Conservation (phyloP, 805 yeast genomes). For the Kazachstania psychrophila region DNA sequence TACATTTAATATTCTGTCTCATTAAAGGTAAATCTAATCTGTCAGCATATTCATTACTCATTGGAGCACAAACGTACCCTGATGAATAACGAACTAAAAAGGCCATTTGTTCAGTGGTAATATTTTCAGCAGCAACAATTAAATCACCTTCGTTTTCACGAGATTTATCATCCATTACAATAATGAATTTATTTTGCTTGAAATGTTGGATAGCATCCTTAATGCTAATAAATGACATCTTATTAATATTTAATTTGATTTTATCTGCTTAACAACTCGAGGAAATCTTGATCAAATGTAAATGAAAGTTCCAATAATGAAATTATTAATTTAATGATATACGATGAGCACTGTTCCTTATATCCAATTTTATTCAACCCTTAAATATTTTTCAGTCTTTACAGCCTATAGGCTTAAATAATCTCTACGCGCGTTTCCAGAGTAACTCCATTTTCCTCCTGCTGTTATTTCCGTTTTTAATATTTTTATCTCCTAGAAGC, state of each 20-base stretch:
- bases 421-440: too few species aligned
- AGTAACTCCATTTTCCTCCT: too few species aligned
- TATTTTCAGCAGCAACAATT: conserved; percentile 79
- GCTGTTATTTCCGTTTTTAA: too few species aligned
- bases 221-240: conserved; percentile 16
- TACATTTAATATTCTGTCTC: conserved; percentile 31
- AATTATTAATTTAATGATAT: too few species aligned
- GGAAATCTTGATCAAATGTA: too few species aligned
- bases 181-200: conserved; percentile 47
- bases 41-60: conserved; percentile 71
- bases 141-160: conserved; percentile 98
- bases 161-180: conserved; percentile 94
- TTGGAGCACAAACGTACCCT: conserved; percentile 91
- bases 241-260: not conserved
- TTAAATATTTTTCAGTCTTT: too few species aligned
- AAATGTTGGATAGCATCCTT: conserved; percentile 27
- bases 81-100: conserved; percentile 78
- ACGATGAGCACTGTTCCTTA: too few species aligned
- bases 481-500: too few species aligned
- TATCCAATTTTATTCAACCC: too few species aligned
- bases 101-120: conserved; percentile 84
- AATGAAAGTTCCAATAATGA: too few species aligned
- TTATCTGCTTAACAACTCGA: too few species aligned
- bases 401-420: too few species aligned
- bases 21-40: conserved; percentile 69